Conservation (phyloP, 1,139 yeast genomes). For the Yamadazyma songkhlaensis region DNA sequence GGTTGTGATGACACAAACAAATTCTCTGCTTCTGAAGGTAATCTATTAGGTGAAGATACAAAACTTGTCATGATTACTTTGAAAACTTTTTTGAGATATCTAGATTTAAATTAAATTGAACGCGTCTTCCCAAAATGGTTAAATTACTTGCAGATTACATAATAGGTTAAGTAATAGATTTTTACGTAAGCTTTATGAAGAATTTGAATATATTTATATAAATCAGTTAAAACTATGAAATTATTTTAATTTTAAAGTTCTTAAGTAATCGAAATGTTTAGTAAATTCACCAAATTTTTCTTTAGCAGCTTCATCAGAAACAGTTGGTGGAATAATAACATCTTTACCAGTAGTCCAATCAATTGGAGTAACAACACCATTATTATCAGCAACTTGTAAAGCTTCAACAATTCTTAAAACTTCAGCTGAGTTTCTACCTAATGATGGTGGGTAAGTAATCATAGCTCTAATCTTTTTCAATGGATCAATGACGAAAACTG, state of each 20-base stretch:
- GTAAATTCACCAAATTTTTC: slow-evolving; percentile 78
- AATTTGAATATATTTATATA: background rate
- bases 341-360: slow-evolving; percentile 89
- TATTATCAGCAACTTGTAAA: slow-evolving; percentile 69
- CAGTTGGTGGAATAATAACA: slow-evolving; percentile 76
- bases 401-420: slow-evolving; percentile 79
- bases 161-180: background rate
- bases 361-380: slow-evolving; percentile 77
- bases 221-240: too few relatives aligned
- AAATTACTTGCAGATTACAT: slow-evolving; percentile 5
- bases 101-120: background rate
- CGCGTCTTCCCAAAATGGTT: slow-evolving; percentile 7
- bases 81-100: background rate
- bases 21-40: slow-evolving; percentile 47
- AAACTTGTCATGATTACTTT: slow-evolving; percentile 37
- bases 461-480: slow-evolving; percentile 69
- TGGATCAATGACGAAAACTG: slow-evolving; percentile 83
- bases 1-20: slow-evolving; percentile 44
- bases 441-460: slow-evolving; percentile 78
- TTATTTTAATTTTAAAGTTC: slow-evolving; percentile 42
- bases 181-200: too few relatives aligned
- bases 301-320: slow-evolving; percentile 70
- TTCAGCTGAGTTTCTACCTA: slow-evolving; percentile 88
- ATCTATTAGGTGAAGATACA: slow-evolving; percentile 45
- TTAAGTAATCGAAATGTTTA: slow-evolving; percentile 80